Percentiles rank a stretch among this genome's conserved stretches.
Conservation (phyloP, 352 stramenopile species). For the Blastocystis sp. region DNA sequence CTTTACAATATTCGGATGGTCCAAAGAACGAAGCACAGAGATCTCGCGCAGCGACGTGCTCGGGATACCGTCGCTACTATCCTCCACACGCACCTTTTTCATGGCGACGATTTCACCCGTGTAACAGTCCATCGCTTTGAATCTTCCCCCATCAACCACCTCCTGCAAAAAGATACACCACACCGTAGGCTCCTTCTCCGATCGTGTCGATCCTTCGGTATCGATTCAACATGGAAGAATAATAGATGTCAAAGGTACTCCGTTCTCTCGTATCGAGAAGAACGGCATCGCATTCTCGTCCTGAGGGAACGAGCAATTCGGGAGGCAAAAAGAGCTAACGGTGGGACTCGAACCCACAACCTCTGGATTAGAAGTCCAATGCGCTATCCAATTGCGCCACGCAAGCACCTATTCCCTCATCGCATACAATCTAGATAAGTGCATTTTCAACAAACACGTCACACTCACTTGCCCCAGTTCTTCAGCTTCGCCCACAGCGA, state of each 20-base stretch:
- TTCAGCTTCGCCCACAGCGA: constrained; percentile 8
- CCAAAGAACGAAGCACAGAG: constrained; percentile 85
- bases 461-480: background rate
- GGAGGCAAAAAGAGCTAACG: constrained; percentile 21
- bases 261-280: too few relatives aligned
- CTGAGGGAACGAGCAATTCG: too few relatives aligned
- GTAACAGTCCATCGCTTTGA: constrained; percentile 49
- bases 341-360: constrained; percentile 42
- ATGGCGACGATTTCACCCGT: constrained; percentile 56
- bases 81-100: constrained; percentile 53
- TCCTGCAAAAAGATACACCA: background rate
- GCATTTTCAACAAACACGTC: background rate
- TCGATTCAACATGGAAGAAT: constrained; percentile 26
- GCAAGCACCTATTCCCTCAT: background rate
- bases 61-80: constrained; percentile 86
- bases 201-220: constrained; percentile 41
- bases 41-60: constrained; percentile 94
- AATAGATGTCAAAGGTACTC: too few relatives aligned
- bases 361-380: constrained; percentile 48
- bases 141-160: background rate
- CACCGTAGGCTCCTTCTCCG: constrained; percentile 39
- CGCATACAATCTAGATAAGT: background rate
- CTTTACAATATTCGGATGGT: constrained; percentile 93
- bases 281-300: too few relatives aligned
- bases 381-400: constrained; percentile 40